Evolutionary conservation across 495 filamentous ascomycete genomes (phyloP).

Genomic region (Aspergillus funiculosus): DNA sequence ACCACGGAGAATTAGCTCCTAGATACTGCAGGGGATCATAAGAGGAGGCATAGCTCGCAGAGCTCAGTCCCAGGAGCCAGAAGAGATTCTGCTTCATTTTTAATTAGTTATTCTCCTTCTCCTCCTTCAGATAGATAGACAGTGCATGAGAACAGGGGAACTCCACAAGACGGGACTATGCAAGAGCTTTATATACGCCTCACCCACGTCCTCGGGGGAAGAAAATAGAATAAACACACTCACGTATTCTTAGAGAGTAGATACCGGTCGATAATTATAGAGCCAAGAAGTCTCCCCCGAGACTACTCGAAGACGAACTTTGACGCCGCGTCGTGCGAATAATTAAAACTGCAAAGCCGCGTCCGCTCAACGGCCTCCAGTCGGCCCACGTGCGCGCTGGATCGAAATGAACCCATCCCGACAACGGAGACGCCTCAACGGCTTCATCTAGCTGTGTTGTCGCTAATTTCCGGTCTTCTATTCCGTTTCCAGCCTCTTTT

Average conservation of each 20-base stretch:
- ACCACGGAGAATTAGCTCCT: slow-evolving; percentile 51
- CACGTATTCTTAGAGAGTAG: no score
- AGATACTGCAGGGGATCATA: slow-evolving; percentile 40
- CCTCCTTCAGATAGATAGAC: neutral
- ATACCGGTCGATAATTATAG: no score
- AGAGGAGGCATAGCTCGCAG: slow-evolving; percentile 1
- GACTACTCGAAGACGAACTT: no score
- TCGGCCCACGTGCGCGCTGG: slow-evolving; percentile 4
- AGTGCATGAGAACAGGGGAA: neutral
- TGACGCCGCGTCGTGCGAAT: no score
- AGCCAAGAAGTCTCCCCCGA: no score
- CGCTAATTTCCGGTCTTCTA: no score
- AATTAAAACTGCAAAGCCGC: neutral
- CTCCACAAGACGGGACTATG: neutral
- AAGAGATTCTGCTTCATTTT: slow-evolving; percentile 13
- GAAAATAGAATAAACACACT: no score
- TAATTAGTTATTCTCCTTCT: neutral
- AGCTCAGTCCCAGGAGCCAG: slow-evolving; percentile 11
- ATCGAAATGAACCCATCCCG: slow-evolving; percentile 2
- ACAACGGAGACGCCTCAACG: neutral
- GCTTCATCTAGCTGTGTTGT: no score
- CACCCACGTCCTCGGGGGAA: no score
- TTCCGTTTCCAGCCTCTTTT: slow-evolving; percentile 1
- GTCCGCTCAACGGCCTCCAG: slow-evolving; percentile 4
- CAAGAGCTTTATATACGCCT: no score